Conservation (phyloP, 2,329 filamentous ascomycete species). For the Claviceps fusiformis region DNA sequence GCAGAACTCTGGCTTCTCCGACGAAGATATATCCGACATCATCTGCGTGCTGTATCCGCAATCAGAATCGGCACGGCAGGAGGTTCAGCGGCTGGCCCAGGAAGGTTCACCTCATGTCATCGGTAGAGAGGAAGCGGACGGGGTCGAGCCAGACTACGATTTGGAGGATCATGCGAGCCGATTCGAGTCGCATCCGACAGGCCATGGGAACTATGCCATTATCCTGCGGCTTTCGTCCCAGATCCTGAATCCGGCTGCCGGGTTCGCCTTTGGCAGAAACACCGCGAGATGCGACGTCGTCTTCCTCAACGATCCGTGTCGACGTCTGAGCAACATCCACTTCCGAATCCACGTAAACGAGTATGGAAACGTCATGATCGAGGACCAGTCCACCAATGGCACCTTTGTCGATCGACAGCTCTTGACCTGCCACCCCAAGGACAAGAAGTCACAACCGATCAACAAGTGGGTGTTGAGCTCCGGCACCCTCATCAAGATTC, state of each 20-base stretch:
- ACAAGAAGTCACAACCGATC: conserved; percentile 15
- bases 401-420: conserved; percentile 68
- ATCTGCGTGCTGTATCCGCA: conserved; percentile 77
- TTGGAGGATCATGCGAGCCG: conserved; percentile 34
- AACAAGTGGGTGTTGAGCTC: conserved; percentile 50
- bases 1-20: conserved; percentile 69
- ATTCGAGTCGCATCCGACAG: conserved; percentile 31
- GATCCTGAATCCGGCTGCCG: conserved; percentile 53
- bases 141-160: conserved; percentile 37
- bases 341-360: conserved; percentile 86
- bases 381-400: conserved; percentile 92
- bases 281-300: conserved; percentile 55
- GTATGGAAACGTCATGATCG: conserved; percentile 78
- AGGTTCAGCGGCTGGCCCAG: conserved; percentile 43
- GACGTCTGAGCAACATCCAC: conserved; percentile 82
- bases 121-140: conserved; percentile 32
- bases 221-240: conserved; percentile 66
- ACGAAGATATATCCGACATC: conserved; percentile 76
- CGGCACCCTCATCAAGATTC: conserved; percentile 61
- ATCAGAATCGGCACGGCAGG: conserved; percentile 56
- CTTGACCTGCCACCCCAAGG: conserved; percentile 34
- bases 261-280: conserved; percentile 83
- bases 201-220: conserved; percentile 50
- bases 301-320: conserved; percentile 51
- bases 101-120: conserved; percentile 36